phyloP scores from a whole-genome alignment of 306 rosid genomes.

The Prunus persica region DNA sequence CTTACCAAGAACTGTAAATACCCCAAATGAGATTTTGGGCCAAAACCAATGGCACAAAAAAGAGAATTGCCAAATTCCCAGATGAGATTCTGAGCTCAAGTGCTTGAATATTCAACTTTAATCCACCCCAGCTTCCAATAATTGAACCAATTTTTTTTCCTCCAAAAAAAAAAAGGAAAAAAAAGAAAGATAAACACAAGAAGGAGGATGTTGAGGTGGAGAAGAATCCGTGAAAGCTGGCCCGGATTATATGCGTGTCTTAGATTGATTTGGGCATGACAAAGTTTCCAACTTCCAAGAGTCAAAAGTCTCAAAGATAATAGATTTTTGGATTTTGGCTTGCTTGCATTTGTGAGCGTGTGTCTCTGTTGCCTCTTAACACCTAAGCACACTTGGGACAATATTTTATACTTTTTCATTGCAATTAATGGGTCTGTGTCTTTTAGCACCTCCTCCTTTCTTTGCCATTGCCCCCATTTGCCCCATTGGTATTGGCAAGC shows the following conservation, averaged over 20 bases:
- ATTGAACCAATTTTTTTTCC: slow-evolving; percentile 14
- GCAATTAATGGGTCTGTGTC: not conserved
- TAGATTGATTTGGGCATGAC: slow-evolving; percentile 20
- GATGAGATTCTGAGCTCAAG: slow-evolving; percentile 26
- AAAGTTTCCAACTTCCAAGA: slow-evolving; percentile 6
- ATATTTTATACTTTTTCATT: not conserved
- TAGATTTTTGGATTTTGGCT: slow-evolving; percentile 1
- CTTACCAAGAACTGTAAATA: slow-evolving; percentile 14
- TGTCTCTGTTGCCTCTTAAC: not conserved
- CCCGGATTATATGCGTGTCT: slow-evolving; percentile 30
- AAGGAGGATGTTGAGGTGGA: slow-evolving; percentile 24
- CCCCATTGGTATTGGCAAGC: slow-evolving; percentile 9
- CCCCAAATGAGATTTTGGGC: slow-evolving; percentile 26
- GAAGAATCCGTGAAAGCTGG: slow-evolving; percentile 24
- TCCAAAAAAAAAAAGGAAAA: not conserved
- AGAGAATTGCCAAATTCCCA: slow-evolving; percentile 12
- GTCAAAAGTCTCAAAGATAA: slow-evolving; percentile 11
- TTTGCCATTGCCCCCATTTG: not conserved
- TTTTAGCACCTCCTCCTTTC: too few species aligned
- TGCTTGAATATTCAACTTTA: not conserved
- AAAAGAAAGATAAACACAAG: slow-evolving; percentile 11
- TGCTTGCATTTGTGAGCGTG: not conserved
- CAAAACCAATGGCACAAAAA: not conserved
- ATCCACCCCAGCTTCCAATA: slow-evolving; percentile 26
- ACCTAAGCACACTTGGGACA: slow-evolving; percentile 2